These are phyloP conservation scores for Pachysandra terminalis DNA, from an alignment of 164 flowering plant species.

Conservation along the genomic window DNA sequence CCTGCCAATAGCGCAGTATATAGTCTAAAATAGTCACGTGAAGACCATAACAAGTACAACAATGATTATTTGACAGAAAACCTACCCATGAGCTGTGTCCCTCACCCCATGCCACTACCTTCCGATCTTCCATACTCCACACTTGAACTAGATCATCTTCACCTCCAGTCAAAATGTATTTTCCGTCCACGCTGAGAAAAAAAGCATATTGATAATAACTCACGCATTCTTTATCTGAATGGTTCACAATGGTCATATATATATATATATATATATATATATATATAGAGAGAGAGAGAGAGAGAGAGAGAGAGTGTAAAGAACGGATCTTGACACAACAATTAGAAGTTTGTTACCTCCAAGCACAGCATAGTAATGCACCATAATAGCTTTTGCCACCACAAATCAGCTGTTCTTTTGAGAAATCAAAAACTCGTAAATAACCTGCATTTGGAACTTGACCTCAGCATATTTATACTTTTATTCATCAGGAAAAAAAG, in stretches of 20 bases:
- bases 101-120: constrained; percentile 98
- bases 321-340: no score
- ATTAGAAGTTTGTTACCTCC: constrained; percentile 59
- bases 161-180: constrained; percentile 92
- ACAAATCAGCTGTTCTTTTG: constrained; percentile 78
- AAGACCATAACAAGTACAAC: constrained; percentile 2
- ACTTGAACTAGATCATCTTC: constrained; percentile 98
- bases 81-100: constrained; percentile 98
- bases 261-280: no score
- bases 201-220: constrained; percentile 13
- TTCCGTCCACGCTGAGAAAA: constrained; percentile 71
- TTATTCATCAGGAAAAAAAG: no score
- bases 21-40: no score
- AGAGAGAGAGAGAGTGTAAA: no score
- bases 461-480: neutral
- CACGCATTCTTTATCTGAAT: neutral
- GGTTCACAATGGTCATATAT: neutral
- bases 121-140: constrained; percentile 98
- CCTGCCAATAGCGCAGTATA: constrained; percentile 42
- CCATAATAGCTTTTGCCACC: constrained; percentile 99
- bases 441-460: constrained; percentile 55
- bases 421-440: constrained; percentile 86
- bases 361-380: constrained; percentile 90
- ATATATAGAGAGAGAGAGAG: neutral
- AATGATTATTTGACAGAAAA: constrained; percentile 5